Base-by-base conservation (phyloP, 2,329 filamentous ascomycete genomes). In the Xylariales sp. region DNA sequence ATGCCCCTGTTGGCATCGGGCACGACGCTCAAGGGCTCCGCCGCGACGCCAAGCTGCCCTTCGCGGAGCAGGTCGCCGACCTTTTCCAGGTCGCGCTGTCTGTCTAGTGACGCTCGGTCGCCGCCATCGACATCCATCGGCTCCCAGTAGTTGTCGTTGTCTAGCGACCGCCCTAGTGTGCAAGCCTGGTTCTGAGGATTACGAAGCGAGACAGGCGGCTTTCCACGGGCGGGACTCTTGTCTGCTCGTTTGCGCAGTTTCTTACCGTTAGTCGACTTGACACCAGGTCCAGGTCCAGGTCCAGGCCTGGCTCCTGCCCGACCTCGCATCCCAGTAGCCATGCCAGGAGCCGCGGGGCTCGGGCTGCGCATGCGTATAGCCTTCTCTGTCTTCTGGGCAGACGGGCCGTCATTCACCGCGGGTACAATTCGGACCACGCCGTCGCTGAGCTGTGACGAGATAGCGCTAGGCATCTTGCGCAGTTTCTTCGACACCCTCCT, bases 401-500 rank as follows among this genome's bases (percentile, higher is more conserved):
- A 18, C 14, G 14, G 4, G 22, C 28, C 36, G 12, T 37, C 22
- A 14, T 21, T 5, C 5, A 25, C 20, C 5, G 27, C 24, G 19
- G 33, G 22, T 21, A 38, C 35, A 14, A 31, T n/a, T 10, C 37
- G 54, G 51, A 32, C 38, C 40, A 31, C 49, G 46, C 43, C 54
- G 48, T 46, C 20, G 51, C 49, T 45, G 47, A 21, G n/a, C 22
- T 20, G 21, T n/a, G 4, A 32, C n/a, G 28, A 16, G 2, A 36
- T 12, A 5, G 31, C 62, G 59, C 20, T 68, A 22, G 46, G 74
- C 64, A 46, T 71, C 60, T 74, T 73, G 42, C 76, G 71, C 36
- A 78, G 60, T 56, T 76, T 77, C 64, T 76, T 76, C 43, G 65
- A 63, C 16, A 68, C 60, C 47, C 64, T 67, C 51, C 50, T 56